These are phyloP conservation scores for Arthroderma uncinatum DNA, from an alignment of 2,329 filamentous ascomycete genomes.

Conservation along the genomic window DNA sequence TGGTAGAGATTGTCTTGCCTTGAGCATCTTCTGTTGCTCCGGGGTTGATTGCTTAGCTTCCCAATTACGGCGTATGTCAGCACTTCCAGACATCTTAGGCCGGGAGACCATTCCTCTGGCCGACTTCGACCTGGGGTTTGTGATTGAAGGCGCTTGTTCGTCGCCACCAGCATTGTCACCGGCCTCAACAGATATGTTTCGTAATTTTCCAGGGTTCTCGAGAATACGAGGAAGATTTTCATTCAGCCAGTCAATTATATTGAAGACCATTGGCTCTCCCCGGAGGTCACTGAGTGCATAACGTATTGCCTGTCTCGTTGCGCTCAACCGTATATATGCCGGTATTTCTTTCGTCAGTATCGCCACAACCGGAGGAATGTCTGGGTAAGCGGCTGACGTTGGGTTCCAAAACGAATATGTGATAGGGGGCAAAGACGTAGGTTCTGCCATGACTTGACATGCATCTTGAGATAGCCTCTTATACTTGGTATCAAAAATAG, in stretches of 20 bases:
- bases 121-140: conserved; percentile 27
- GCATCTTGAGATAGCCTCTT: conserved; percentile 48
- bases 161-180: conserved; percentile 50
- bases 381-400: conserved; percentile 54
- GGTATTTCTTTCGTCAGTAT: conserved; percentile 60
- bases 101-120: conserved; percentile 55
- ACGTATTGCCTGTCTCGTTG: conserved; percentile 63
- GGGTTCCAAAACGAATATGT: conserved; percentile 59
- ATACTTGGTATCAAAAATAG: conserved; percentile 72
- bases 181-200: conserved; percentile 71
- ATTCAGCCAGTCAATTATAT: conserved; percentile 83
- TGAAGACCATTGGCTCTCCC: conserved; percentile 85
- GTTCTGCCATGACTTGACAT: conserved; percentile 59
- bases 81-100: conserved; percentile 42
- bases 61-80: conserved; percentile 55
- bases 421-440: conserved; percentile 35
- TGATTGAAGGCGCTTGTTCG: conserved; percentile 5
- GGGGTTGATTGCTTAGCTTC: conserved; percentile 52
- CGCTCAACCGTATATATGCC: conserved; percentile 84
- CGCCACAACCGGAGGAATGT: conserved; percentile 54
- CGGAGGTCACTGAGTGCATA: conserved; percentile 59
- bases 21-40: conserved; percentile 63
- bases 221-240: conserved; percentile 72
- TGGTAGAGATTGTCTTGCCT: conserved; percentile 61
- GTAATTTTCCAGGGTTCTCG: conserved; percentile 68